A percentile compares a stretch with the other conserved stretches of the same genome.
Evolutionary conservation across 106 monocot genomes (phyloP).

Genomic region (Posidonia australis): DNA sequence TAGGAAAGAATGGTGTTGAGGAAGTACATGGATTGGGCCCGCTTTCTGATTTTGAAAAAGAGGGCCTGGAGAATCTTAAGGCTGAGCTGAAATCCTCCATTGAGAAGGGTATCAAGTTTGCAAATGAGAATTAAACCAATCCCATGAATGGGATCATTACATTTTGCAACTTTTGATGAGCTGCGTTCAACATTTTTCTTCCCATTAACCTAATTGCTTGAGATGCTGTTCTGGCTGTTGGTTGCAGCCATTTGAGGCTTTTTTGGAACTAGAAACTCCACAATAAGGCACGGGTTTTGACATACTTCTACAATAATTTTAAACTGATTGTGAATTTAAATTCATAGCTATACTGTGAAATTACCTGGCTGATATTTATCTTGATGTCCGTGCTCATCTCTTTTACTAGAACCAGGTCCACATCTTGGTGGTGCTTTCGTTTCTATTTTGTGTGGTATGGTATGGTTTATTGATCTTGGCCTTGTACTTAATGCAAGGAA

Average conservation of each 20-base stretch:
- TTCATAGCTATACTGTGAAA: too few relatives aligned
- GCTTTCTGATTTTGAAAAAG: slow-evolving; percentile 67
- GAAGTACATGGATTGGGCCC: slow-evolving; percentile 63
- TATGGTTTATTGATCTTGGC: too few relatives aligned
- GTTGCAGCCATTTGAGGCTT: slow-evolving; percentile 1
- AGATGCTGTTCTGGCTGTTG: slow-evolving; percentile 5
- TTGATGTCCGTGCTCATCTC: too few relatives aligned
- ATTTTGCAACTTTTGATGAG: not conserved
- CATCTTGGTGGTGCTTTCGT: too few relatives aligned
- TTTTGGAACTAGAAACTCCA: not conserved
- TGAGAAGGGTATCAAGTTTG: slow-evolving; percentile 81
- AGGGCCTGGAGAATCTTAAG: slow-evolving; percentile 58
- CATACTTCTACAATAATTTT: not conserved
- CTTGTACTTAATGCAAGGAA: too few relatives aligned
- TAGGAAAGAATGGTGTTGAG: slow-evolving; percentile 74
- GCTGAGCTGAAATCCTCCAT: slow-evolving; percentile 66
- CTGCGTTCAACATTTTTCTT: not conserved
- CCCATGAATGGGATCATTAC: not conserved
- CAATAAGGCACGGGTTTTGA: slow-evolving; percentile 4
- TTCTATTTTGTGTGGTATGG: too few relatives aligned
- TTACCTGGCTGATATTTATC: too few relatives aligned
- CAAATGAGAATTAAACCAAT: slow-evolving; percentile 27
- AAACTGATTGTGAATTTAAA: not conserved
- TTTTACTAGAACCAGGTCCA: too few relatives aligned
- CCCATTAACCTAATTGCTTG: not conserved